Conservation (phyloP, 2,329 filamentous ascomycete genomes). For the Microcyclosporella mali region DNA sequence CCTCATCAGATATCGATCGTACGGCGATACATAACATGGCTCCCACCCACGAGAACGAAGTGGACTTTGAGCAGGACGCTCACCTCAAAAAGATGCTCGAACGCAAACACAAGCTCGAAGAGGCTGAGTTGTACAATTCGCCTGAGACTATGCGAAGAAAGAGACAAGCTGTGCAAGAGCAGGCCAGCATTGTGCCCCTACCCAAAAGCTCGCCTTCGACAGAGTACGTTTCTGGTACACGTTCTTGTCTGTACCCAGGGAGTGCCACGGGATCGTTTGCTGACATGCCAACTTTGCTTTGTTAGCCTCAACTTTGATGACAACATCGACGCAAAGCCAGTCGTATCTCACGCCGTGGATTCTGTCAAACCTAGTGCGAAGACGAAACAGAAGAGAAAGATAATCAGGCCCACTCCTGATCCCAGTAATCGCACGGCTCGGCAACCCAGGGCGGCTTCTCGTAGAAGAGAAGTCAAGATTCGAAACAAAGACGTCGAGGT, state of each 20-base stretch:
- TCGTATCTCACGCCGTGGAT: too few relatives aligned
- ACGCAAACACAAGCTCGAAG: conserved; percentile 8
- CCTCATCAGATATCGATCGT: too few relatives aligned
- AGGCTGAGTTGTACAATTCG: conserved; percentile 8
- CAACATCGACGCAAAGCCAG: conserved; percentile 1
- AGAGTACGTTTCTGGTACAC: conserved; percentile 2
- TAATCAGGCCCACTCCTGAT: too few relatives aligned
- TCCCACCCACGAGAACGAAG: too few relatives aligned
- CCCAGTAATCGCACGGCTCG: too few relatives aligned
- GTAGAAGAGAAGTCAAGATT: too few relatives aligned
- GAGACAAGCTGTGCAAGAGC: conserved; percentile 8
- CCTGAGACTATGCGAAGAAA: conserved; percentile 6
- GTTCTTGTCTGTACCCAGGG: background rate
- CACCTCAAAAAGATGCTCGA: conserved; percentile 5
- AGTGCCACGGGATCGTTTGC: too few relatives aligned
- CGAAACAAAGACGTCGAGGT: too few relatives aligned
- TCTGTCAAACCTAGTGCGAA: too few relatives aligned
- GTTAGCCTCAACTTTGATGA: conserved; percentile 11
- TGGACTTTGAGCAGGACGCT: conserved; percentile 7
- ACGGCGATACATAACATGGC: too few relatives aligned
- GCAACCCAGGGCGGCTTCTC: too few relatives aligned
- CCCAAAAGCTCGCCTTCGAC: background rate
- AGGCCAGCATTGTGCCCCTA: conserved; percentile 2
- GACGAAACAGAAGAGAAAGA: too few relatives aligned
- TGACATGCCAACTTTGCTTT: conserved; percentile 1